Conservation (phyloP, 768 basidiomycete species). For the Rubroboletus satanas region DNA sequence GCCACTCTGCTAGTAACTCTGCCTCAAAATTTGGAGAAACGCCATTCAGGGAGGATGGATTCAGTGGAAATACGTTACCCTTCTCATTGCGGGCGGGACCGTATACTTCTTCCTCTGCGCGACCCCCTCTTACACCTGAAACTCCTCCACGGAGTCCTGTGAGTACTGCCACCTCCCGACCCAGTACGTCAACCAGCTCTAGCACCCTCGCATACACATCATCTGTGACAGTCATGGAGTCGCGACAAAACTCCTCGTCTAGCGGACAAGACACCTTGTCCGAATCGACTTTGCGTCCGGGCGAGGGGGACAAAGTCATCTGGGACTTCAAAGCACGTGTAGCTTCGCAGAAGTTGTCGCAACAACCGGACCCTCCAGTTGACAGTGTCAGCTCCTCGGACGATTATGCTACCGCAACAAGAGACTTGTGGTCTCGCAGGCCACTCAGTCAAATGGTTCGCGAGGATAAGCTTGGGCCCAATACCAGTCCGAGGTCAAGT, state of each 20-base stretch:
- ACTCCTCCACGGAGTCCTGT: constrained; percentile 63
- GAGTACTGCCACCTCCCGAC: constrained; percentile 46
- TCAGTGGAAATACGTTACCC: constrained; percentile 22
- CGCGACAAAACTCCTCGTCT: constrained; percentile 24
- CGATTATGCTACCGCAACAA: constrained; percentile 29
- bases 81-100: constrained; percentile 26
- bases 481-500: constrained; percentile 15
- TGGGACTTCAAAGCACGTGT: constrained; percentile 26
- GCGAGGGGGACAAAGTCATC: constrained; percentile 29
- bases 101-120: constrained; percentile 20
- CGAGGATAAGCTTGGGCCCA: constrained; percentile 16
- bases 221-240: constrained; percentile 26
- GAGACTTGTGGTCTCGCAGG: constrained; percentile 31
- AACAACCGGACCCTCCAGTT: constrained; percentile 13
- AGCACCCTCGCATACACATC: constrained; percentile 24
- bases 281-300: constrained; percentile 33
- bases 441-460: constrained; percentile 28
- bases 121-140: constrained; percentile 39
- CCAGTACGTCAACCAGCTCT: constrained; percentile 33
- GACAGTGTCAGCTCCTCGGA: constrained; percentile 25
- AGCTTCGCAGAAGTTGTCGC: constrained; percentile 16
- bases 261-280: constrained; percentile 32
- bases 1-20: constrained; percentile 26
- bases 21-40: constrained; percentile 31
- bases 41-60: constrained; percentile 30